Base-by-base conservation (phyloP, 2,329 filamentous ascomycete genomes). In the Cryoendolithus antarcticus region DNA sequence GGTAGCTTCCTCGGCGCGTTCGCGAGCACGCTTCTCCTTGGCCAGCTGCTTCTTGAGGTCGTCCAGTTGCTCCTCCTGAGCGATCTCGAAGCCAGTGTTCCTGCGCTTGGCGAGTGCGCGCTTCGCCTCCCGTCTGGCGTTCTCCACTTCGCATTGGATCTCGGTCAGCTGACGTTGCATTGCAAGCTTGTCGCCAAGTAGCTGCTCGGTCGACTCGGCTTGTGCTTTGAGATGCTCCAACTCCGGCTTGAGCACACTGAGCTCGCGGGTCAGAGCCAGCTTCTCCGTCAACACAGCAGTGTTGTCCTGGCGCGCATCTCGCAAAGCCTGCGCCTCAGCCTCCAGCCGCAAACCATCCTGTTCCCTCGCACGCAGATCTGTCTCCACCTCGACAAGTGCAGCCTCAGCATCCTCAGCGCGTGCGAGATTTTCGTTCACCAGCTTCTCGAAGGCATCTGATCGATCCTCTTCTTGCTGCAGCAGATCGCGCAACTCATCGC, bases 71-170 rank as follows among this genome's bases (percentile, higher is more conserved):
- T 57, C 48, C 52, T 62, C 49, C 48, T 64, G 48, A 49, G 62
- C 52, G 48, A 66, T 59, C 36, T 70, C 67, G 30, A 64, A 63
- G 39, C 67, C 64, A 32, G 63, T 72, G 57, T 55, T 71, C 55
- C 56, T 64, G 35, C 63, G 65, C 48, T 71, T 70, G 1, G 65
- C 64, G 4, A 64, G 50, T 3, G 71, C 71, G 37, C 78, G 74
- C 48, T 79, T 74, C 6, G 73, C 67, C 3, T 77, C 71, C n/a
- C 77, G 74, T 58, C 77, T 89, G 56, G 91, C 84, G 48, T 82
- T 84, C 47, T 88, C 84, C 2, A 94, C 69, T 50, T 93, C 82
- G 32, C 85, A 77, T 58, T 93, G 82, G 2, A 88, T 61, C 2
- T 80, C 77, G 53, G 72, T 80, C 21, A 94, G 60, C 60, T 91